Percentiles rank a stretch among this genome's conserved stretches.
phyloP scores from a whole-genome alignment of 2,329 filamentous ascomycete genomes.

The Laburnicola sp. region DNA sequence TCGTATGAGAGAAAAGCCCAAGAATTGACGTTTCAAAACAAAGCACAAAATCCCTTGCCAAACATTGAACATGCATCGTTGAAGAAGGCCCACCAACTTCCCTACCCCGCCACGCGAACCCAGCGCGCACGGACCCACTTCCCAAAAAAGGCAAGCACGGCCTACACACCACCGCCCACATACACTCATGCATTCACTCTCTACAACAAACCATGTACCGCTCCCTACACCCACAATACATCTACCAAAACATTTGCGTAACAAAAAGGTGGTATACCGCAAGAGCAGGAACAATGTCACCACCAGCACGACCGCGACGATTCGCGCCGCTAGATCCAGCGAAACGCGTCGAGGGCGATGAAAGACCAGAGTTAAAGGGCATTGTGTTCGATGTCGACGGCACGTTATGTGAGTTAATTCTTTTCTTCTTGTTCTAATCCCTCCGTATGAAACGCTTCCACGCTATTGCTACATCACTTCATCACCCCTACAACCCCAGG shows the following conservation, averaged over 20 bases:
- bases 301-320: constrained; percentile 43
- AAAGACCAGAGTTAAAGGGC: constrained; percentile 55
- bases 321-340: constrained; percentile 56
- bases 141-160: not conserved
- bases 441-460: too few relatives aligned
- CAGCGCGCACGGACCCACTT: constrained; percentile 4
- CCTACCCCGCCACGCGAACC: too few relatives aligned
- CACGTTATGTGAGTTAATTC: constrained; percentile 72
- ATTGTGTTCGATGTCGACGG: constrained; percentile 93
- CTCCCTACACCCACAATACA: not conserved
- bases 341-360: constrained; percentile 30
- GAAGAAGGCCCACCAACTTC: too few relatives aligned
- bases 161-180: not conserved
- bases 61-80: too few relatives aligned
- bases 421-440: not conserved
- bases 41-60: too few relatives aligned
- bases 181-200: too few relatives aligned
- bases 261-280: not conserved
- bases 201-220: not conserved
- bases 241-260: not conserved
- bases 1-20: too few relatives aligned
- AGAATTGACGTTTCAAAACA: too few relatives aligned
- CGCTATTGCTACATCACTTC: too few relatives aligned
- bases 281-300: not conserved
- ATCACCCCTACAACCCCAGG: too few relatives aligned